These are phyloP conservation scores for Cairneyella variabilis DNA, from an alignment of 495 filamentous ascomycete species.

Conservation along the genomic window DNA sequence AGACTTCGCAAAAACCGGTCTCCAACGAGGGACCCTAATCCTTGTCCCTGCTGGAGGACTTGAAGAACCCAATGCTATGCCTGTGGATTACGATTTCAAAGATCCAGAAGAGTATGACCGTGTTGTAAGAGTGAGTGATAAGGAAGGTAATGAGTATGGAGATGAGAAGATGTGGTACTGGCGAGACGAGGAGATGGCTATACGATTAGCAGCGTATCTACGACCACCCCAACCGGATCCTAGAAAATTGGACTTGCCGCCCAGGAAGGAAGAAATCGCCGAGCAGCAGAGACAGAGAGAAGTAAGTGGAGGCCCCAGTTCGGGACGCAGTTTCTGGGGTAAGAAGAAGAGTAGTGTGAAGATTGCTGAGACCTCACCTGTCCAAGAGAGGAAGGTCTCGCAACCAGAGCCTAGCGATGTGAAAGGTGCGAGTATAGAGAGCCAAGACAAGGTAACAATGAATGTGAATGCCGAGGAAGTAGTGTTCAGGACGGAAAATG, in stretches of 20 bases:
- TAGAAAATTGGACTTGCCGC: slow-evolving; percentile 6
- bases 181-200: slow-evolving; percentile 43
- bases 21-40: slow-evolving; percentile 18
- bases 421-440: slow-evolving; percentile 10
- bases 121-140: slow-evolving; percentile 16
- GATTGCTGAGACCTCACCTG: slow-evolving; percentile 1
- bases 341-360: slow-evolving; percentile 19
- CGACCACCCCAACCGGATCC: slow-evolving; percentile 37
- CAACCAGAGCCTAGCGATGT: neutral
- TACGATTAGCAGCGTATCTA: slow-evolving; percentile 39
- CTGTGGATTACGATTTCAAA: slow-evolving; percentile 17
- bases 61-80: slow-evolving; percentile 18
- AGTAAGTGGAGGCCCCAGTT: slow-evolving; percentile 9
- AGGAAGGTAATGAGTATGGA: slow-evolving; percentile 1
- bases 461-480: slow-evolving; percentile 45
- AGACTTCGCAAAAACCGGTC: slow-evolving; percentile 18
- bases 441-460: slow-evolving; percentile 30
- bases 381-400: slow-evolving; percentile 5
- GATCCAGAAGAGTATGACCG: slow-evolving; percentile 16
- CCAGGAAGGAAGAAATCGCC: slow-evolving; percentile 6
- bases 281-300: slow-evolving; percentile 1
- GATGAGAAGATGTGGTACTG: slow-evolving; percentile 34
- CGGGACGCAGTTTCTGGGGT: slow-evolving; percentile 8
- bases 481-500: slow-evolving; percentile 47
- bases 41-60: slow-evolving; percentile 18